Conservation (phyloP, 2,329 filamentous ascomycete species). For the Stemphylium lycopersici region DNA sequence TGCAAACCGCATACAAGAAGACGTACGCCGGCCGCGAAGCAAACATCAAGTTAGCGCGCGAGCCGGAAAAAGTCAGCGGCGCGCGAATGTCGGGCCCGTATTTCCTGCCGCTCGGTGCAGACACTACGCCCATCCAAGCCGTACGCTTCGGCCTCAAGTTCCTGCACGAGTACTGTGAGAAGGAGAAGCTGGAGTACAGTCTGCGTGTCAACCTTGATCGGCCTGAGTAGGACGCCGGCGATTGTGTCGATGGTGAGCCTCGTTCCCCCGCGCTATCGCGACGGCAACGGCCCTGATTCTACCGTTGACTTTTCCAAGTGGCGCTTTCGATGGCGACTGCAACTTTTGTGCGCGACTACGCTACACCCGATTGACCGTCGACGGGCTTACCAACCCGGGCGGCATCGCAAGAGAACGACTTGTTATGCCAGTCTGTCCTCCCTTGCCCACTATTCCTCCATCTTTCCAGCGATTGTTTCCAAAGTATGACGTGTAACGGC, state of each 20-base stretch:
- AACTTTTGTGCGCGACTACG: too few relatives aligned
- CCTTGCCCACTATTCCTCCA: too few relatives aligned
- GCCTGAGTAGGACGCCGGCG: conserved; percentile 11
- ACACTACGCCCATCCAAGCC: conserved; percentile 53
- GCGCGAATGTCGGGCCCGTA: conserved; percentile 47
- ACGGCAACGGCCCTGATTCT: too few relatives aligned
- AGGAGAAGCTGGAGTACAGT: conserved; percentile 34
- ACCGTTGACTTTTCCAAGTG: too few relatives aligned
- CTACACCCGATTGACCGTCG: too few relatives aligned
- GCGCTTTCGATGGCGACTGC: too few relatives aligned
- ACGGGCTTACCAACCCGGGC: too few relatives aligned
- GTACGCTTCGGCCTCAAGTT: conserved; percentile 53
- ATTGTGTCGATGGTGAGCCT: neutral
- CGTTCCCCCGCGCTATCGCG: too few relatives aligned
- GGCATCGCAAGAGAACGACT: too few relatives aligned
- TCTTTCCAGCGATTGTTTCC: too few relatives aligned
- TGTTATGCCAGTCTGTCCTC: too few relatives aligned
- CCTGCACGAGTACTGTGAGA: conserved; percentile 52
- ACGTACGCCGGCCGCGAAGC: conserved; percentile 44
- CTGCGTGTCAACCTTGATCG: conserved; percentile 38
- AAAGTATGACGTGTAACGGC: too few relatives aligned
- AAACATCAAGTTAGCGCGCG: conserved; percentile 26
- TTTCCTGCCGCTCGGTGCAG: conserved; percentile 48
- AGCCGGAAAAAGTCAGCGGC: conserved; percentile 43
- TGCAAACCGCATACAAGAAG: conserved; percentile 47